Conservation (phyloP, 2,329 filamentous ascomycete genomes). For the Xylaria sp. region DNA sequence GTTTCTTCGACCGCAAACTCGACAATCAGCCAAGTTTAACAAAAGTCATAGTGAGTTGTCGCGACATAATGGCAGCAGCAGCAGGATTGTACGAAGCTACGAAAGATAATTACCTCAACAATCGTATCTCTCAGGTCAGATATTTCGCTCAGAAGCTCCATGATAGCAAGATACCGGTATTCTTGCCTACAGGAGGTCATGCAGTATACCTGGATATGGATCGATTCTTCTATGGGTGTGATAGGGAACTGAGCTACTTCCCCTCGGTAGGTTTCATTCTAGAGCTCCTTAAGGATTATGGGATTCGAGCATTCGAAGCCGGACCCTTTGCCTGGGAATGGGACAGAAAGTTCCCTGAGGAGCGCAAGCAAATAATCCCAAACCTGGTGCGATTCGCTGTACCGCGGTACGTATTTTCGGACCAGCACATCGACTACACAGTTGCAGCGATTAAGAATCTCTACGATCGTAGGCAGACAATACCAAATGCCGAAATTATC, state of each 20-base stretch:
- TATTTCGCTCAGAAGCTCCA: constrained; percentile 37
- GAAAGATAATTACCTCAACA: constrained; percentile 35
- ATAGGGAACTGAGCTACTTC: constrained; percentile 37
- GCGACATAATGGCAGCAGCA: constrained; percentile 38
- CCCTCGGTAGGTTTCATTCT: constrained; percentile 38
- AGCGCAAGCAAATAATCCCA: constrained; percentile 30
- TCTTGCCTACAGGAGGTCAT: constrained; percentile 39
- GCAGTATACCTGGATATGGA: constrained; percentile 43
- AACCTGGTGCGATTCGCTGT: constrained; percentile 42
- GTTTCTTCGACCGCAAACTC: too few species aligned
- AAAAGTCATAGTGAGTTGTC: constrained; percentile 36
- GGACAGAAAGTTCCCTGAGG: constrained; percentile 37
- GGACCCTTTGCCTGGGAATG: constrained; percentile 41
- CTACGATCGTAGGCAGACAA: constrained; percentile 35
- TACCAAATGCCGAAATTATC: constrained; percentile 39
- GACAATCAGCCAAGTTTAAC: background rate
- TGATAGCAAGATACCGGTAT: constrained; percentile 27
- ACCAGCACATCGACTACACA: constrained; percentile 40
- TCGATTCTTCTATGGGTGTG: constrained; percentile 40
- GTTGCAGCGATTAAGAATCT: constrained; percentile 38
- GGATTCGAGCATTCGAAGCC: constrained; percentile 37
- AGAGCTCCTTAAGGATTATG: constrained; percentile 38
- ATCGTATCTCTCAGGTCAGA: constrained; percentile 36
- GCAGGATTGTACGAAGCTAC: constrained; percentile 39
- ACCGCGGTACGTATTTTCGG: constrained; percentile 39